phyloP scores from a whole-genome alignment of 2,329 filamentous ascomycete genomes.

The Coniosporium tulheliwenetii region DNA sequence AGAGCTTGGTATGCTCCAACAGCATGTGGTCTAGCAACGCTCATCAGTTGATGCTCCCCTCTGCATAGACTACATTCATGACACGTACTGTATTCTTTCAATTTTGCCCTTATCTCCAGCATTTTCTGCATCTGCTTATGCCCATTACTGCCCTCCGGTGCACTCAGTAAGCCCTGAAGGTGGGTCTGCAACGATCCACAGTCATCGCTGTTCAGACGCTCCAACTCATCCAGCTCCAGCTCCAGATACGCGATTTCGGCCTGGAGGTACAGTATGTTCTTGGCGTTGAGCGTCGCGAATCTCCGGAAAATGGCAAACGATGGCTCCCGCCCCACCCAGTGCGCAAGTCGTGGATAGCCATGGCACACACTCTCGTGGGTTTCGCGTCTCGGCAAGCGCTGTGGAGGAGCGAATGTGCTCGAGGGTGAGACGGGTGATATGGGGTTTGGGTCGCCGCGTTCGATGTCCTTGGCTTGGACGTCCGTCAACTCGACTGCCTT shows the following conservation, averaged over 20 bases:
- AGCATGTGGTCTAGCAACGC: background rate
- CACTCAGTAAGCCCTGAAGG: background rate
- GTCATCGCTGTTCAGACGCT: slow-evolving; percentile 3
- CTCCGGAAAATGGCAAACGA: slow-evolving; percentile 10
- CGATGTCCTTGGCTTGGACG: background rate
- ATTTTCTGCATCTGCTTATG: slow-evolving; percentile 1
- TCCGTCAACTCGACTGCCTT: background rate
- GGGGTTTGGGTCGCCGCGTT: background rate
- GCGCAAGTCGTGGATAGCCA: slow-evolving; percentile 9
- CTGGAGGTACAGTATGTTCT: slow-evolving; percentile 12
- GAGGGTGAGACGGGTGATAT: background rate
- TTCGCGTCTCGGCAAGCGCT: background rate
- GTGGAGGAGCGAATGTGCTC: no score
- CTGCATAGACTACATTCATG: background rate
- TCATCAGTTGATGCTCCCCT: background rate
- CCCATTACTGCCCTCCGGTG: background rate
- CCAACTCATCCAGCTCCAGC: slow-evolving; percentile 8
- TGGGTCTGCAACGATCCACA: slow-evolving; percentile 7
- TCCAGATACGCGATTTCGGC: slow-evolving; percentile 10
- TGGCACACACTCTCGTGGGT: background rate
- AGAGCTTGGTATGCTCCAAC: slow-evolving; percentile 6
- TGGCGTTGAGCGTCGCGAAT: slow-evolving; percentile 9
- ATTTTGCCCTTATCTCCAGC: slow-evolving; percentile 1
- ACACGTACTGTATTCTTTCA: slow-evolving; percentile 6
- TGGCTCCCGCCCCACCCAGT: slow-evolving; percentile 5